Evolutionary conservation across 768 basidiomycete genomes (phyloP).

Genomic region (Mycena rosella): DNA sequence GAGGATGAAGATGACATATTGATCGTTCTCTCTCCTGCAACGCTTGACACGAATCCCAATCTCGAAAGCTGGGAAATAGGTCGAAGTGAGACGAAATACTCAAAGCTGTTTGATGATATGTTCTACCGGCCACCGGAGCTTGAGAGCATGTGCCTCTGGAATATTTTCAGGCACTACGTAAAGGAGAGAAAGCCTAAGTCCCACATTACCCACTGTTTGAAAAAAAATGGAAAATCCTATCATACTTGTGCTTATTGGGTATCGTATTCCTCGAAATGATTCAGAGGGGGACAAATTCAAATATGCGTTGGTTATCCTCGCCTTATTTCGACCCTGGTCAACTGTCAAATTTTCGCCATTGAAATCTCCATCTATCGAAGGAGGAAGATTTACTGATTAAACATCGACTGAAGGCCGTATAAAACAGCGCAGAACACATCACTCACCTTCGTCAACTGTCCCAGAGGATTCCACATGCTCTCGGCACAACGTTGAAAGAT

Average conservation of each 20-base stretch:
- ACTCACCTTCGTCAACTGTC: not conserved
- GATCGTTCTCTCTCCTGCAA: conserved; percentile 6
- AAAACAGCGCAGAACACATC: not conserved
- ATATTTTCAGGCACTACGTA: conserved; percentile 7
- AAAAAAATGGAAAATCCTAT: conserved; percentile 10
- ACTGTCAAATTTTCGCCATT: conserved; percentile 7
- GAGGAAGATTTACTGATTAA: conserved; percentile 10
- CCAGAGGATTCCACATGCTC: not conserved
- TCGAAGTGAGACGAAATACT: not conserved
- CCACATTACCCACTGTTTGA: conserved; percentile 20
- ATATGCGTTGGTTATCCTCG: conserved; percentile 18
- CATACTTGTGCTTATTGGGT: conserved; percentile 12
- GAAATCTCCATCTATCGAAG: not conserved
- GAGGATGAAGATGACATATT: conserved; percentile 19
- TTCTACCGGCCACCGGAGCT: conserved; percentile 27
- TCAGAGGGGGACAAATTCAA: conserved; percentile 15
- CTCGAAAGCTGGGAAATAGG: not conserved
- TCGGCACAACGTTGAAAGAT: conserved; percentile 30
- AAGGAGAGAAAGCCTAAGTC: conserved; percentile 15
- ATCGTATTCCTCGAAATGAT: conserved; percentile 26
- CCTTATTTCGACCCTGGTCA: conserved; percentile 25
- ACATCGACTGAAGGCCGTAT: conserved; percentile 2
- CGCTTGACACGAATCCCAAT: not conserved
- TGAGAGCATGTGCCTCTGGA: conserved; percentile 13
- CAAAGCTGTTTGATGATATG: conserved; percentile 22